phyloP scores from a whole-genome alignment of 1,139 yeast species.

The Hyphopichia khmerensis region DNA sequence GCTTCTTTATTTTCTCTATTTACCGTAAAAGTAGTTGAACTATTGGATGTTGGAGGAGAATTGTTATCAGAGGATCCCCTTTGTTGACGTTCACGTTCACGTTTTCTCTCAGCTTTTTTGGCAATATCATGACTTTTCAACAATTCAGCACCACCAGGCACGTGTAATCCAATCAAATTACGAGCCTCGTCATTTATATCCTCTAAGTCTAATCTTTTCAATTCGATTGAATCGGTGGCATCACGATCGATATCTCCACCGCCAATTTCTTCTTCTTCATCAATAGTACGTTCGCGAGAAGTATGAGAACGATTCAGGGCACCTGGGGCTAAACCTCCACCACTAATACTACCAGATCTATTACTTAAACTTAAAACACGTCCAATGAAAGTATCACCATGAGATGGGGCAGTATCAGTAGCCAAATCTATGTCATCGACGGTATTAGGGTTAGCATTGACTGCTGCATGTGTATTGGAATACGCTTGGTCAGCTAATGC shows the following conservation, averaged over 20 bases:
- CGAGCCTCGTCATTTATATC: constrained; percentile 42
- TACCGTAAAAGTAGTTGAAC: neutral
- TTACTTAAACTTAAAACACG: constrained; percentile 28
- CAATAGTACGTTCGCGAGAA: constrained; percentile 19
- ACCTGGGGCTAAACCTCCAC: constrained; percentile 48
- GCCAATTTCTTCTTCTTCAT: constrained; percentile 25
- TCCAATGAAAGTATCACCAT: constrained; percentile 40
- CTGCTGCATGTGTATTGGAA: constrained; percentile 13
- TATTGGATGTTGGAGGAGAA: neutral
- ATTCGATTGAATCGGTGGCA: constrained; percentile 23
- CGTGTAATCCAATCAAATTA: constrained; percentile 36
- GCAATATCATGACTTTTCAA: neutral
- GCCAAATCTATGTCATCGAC: neutral
- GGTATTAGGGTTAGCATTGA: neutral
- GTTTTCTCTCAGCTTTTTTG: neutral
- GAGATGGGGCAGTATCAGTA: constrained; percentile 18
- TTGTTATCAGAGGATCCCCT: neutral
- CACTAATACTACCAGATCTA: constrained; percentile 28
- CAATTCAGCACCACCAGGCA: constrained; percentile 21
- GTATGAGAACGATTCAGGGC: constrained; percentile 26
- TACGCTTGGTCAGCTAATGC: constrained; percentile 33
- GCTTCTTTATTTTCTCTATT: neutral
- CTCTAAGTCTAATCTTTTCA: constrained; percentile 33
- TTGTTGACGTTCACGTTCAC: neutral
- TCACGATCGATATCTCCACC: constrained; percentile 9